Percentiles rank a stretch among this genome's conserved stretches.
Conservation (phyloP, 192 early-diverging fungal species). For the Coemansia sp. region DNA sequence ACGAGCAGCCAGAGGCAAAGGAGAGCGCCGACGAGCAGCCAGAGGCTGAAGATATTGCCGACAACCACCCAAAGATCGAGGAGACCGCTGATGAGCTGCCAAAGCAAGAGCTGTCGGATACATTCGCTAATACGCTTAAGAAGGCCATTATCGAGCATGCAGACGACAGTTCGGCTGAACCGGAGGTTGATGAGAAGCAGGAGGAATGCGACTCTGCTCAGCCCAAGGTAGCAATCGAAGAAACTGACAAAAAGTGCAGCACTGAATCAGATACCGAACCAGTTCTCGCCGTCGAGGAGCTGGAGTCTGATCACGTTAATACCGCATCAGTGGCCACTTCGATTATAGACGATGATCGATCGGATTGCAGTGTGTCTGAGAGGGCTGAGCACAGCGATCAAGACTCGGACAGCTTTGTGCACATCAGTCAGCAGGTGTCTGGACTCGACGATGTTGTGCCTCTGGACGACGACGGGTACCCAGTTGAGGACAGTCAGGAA, state of each 20-base stretch:
- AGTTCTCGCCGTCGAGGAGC: background rate
- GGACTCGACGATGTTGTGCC: constrained; percentile 12
- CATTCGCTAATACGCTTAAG: constrained; percentile 13
- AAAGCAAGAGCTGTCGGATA: background rate
- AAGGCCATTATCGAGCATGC: constrained; percentile 3
- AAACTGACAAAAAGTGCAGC: background rate
- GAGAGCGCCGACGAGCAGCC: too few relatives aligned
- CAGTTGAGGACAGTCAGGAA: background rate
- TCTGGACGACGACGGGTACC: background rate
- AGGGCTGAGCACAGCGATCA: constrained; percentile 10
- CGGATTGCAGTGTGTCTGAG: background rate
- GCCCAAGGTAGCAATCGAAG: background rate
- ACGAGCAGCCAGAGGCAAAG: too few relatives aligned
- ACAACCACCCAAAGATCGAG: background rate
- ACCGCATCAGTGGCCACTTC: constrained; percentile 2
- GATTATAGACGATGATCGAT: constrained; percentile 3
- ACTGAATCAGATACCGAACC: too few relatives aligned
- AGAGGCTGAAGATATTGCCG: too few relatives aligned
- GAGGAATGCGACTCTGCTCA: background rate
- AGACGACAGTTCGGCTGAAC: background rate
- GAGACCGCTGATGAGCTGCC: background rate
- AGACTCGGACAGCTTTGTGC: constrained; percentile 46
- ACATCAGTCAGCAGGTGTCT: constrained; percentile 36
- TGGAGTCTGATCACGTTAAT: background rate
- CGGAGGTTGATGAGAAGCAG: background rate